phyloP scores from a whole-genome alignment of 116 monocot genomes.

The Trichopus zeylanicus region DNA sequence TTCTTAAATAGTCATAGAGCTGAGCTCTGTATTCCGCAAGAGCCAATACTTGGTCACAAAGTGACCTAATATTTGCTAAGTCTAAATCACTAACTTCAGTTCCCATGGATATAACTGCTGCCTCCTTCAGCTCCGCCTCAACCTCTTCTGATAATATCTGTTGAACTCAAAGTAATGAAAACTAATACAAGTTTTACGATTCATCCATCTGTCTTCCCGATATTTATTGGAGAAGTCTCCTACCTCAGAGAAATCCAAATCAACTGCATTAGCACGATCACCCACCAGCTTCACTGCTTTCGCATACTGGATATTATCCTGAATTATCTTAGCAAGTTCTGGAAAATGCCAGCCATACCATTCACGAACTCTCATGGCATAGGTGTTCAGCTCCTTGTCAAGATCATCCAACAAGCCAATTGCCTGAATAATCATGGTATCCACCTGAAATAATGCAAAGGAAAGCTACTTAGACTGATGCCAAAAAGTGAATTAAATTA shows the following conservation, averaged over 20 bases:
- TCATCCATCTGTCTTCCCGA: no score
- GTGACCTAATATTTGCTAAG: slow-evolving; percentile 66
- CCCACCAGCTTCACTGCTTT: slow-evolving; percentile 87
- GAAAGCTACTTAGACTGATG: not conserved
- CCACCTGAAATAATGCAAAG: slow-evolving; percentile 40
- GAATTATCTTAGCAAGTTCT: slow-evolving; percentile 83
- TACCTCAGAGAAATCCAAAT: slow-evolving; percentile 93
- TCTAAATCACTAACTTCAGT: slow-evolving; percentile 90
- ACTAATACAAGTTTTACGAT: not conserved
- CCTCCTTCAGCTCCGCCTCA: slow-evolving; percentile 79
- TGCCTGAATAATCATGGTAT: slow-evolving; percentile 97
- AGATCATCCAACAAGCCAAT: slow-evolving; percentile 97
- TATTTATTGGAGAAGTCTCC: not conserved
- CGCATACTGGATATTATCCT: slow-evolving; percentile 90
- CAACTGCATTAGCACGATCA: slow-evolving; percentile 59
- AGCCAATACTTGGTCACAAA: slow-evolving; percentile 85
- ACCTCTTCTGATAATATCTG: slow-evolving; percentile 73
- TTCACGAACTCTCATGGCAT: slow-evolving; percentile 98
- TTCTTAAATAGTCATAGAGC: slow-evolving; percentile 78
- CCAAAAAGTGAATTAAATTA: not conserved
- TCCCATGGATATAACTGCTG: slow-evolving; percentile 88
- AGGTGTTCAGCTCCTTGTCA: slow-evolving; percentile 93
- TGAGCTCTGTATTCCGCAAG: slow-evolving; percentile 87
- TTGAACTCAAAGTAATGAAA: not conserved
- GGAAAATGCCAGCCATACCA: slow-evolving; percentile 99